Conservation (phyloP, 2,329 filamentous ascomycete genomes). For the Penicillium sp. region DNA sequence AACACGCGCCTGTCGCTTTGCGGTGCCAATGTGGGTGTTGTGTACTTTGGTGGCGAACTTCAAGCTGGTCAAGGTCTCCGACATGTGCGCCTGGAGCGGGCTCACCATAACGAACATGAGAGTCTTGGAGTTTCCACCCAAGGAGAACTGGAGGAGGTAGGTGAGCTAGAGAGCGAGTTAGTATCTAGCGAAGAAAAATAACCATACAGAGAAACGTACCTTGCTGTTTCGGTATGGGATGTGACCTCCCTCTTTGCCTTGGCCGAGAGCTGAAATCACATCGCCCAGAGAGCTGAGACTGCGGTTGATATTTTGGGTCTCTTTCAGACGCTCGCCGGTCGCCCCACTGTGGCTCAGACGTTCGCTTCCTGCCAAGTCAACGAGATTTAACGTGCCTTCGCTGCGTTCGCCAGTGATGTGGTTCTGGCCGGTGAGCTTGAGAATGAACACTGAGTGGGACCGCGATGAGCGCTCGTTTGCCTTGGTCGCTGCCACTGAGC, state of each 20-base stretch:
- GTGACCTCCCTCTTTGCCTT: slow-evolving; percentile 66
- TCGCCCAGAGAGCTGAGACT: slow-evolving; percentile 84
- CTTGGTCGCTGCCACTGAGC: slow-evolving; percentile 91
- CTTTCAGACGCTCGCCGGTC: slow-evolving; percentile 76
- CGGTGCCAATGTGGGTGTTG: slow-evolving; percentile 86
- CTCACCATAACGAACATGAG: slow-evolving; percentile 99
- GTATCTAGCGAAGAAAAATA: slow-evolving; percentile 4
- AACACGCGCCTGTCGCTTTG: slow-evolving; percentile 45
- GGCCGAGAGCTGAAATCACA: slow-evolving; percentile 86
- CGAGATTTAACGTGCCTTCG: slow-evolving; percentile 88
- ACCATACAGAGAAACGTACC: slow-evolving; percentile 38
- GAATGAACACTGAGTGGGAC: slow-evolving; percentile 91
- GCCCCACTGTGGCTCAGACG: slow-evolving; percentile 77
- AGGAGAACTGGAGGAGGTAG: slow-evolving; percentile 84
- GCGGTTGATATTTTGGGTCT: slow-evolving; percentile 97
- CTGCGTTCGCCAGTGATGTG: slow-evolving; percentile 69
- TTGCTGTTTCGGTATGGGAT: slow-evolving; percentile 95
- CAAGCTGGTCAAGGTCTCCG: slow-evolving; percentile 87
- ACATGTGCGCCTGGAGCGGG: slow-evolving; percentile 78
- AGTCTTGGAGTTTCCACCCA: slow-evolving; percentile 92
- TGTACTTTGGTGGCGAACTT: slow-evolving; percentile 87
- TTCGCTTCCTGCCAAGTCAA: slow-evolving; percentile 90
- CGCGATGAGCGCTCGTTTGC: slow-evolving; percentile 90
- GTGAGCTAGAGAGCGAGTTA: slow-evolving; percentile 53
- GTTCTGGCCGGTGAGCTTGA: slow-evolving; percentile 61